Conservation (phyloP, 257 asterid species). For the Fraxinus cuspidata region DNA sequence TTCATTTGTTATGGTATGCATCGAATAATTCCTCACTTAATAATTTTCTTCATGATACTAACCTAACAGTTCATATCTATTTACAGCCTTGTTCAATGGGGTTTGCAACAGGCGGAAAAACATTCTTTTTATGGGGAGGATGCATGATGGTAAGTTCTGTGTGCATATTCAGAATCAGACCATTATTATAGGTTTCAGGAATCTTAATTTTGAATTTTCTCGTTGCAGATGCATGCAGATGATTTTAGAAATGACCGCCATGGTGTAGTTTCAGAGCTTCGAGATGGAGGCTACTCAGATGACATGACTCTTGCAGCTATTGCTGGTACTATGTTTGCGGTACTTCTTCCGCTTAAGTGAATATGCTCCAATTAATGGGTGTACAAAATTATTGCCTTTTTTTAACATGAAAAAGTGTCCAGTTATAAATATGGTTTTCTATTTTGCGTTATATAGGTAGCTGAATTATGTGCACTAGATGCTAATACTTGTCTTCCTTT, state of each 20-base stretch:
- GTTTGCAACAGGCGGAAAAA: constrained; percentile 98
- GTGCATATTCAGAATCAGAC: constrained; percentile 12
- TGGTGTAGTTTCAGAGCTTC: constrained; percentile 82
- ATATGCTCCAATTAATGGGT: constrained; percentile 18
- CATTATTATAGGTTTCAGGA: constrained; percentile 24
- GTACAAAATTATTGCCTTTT: neutral
- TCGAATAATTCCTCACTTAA: constrained; percentile 19
- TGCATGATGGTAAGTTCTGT: constrained; percentile 89
- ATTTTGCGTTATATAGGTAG: neutral
- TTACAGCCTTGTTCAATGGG: constrained; percentile 99
- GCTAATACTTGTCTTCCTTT: constrained; percentile 28
- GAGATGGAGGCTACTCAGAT: constrained; percentile 98
- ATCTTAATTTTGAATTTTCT: constrained; percentile 19
- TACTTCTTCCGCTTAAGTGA: constrained; percentile 15
- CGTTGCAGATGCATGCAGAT: constrained; percentile 95
- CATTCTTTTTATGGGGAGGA: constrained; percentile 99
- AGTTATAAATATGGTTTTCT: constrained; percentile 9
- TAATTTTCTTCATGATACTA: constrained; percentile 19
- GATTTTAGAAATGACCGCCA: constrained; percentile 88
- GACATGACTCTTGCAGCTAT: constrained; percentile 99
- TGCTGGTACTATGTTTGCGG: constrained; percentile 53
- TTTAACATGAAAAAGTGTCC: neutral
- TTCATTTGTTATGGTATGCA: constrained; percentile 23
- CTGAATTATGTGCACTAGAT: constrained; percentile 5
- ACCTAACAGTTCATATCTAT: no score